Percentiles rank a stretch among this genome's conserved stretches.
Conservation (phyloP, 805 yeast genomes). For the Saturnispora hagleri region DNA sequence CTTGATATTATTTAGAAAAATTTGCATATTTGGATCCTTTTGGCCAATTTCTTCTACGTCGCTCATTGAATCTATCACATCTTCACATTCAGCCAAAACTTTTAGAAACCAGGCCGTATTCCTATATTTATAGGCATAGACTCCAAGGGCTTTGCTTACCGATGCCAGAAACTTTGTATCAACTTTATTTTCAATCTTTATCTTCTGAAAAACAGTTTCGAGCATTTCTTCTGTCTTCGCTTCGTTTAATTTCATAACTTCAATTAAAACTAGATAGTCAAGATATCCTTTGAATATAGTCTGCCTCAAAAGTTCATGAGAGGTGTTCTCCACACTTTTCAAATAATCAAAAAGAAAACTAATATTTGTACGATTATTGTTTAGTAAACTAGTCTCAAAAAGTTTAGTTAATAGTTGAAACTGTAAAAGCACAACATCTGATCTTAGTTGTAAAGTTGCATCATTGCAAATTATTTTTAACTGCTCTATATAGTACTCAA, state of each 20-base stretch:
- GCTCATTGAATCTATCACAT: not conserved
- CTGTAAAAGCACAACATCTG: constrained; percentile 9
- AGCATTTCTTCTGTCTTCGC: not conserved
- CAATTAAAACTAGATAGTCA: not conserved
- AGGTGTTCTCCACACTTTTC: not conserved
- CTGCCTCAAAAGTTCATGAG: not conserved
- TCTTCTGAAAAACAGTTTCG: not conserved
- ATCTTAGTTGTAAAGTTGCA: constrained; percentile 8
- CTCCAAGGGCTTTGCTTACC: constrained; percentile 10
- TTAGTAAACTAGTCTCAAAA: not conserved
- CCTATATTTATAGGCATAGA: constrained; percentile 1
- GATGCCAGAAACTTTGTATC: constrained; percentile 8
- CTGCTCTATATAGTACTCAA: not conserved
- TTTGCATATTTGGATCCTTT: constrained; percentile 1
- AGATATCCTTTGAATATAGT: not conserved
- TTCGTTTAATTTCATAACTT: not conserved
- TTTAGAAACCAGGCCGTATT: constrained; percentile 8
- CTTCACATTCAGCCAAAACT: constrained; percentile 3
- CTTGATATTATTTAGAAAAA: constrained; percentile 7
- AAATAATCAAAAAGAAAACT: not conserved
- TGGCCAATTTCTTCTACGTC: not conserved
- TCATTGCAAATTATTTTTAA: not conserved
- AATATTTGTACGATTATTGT: not conserved
- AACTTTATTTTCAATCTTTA: not conserved
- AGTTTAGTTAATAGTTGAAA: constrained; percentile 5